Evolutionary conservation across 257 asterid genomes (phyloP).

Genomic region (Verbascum thapsus): DNA sequence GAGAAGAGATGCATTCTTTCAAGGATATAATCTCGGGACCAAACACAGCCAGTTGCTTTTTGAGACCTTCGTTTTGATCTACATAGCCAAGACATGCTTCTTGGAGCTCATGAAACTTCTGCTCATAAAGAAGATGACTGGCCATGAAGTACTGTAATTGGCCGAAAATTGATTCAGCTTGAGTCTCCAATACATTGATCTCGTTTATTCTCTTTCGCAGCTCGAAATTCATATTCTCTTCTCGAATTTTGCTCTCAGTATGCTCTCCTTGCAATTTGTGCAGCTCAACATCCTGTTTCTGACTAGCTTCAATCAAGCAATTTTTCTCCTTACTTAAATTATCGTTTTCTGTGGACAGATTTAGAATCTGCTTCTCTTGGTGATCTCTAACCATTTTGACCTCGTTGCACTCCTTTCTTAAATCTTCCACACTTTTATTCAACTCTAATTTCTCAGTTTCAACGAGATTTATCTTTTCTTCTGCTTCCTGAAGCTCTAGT

Average conservation of each 20-base stretch:
- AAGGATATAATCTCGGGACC: slow-evolving; percentile 65
- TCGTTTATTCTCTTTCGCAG: slow-evolving; percentile 49
- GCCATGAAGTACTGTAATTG: slow-evolving; percentile 61
- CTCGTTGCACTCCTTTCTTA: slow-evolving; percentile 39
- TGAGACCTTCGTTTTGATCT: slow-evolving; percentile 57
- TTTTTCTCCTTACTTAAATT: slow-evolving; percentile 45
- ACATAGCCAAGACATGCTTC: too few relatives aligned
- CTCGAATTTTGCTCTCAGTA: slow-evolving; percentile 42
- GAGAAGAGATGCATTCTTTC: slow-evolving; percentile 66
- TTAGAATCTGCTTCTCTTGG: slow-evolving; percentile 46
- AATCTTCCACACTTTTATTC: slow-evolving; percentile 39
- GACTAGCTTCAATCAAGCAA: slow-evolving; percentile 43
- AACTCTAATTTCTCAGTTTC: slow-evolving; percentile 52
- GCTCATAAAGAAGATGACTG: slow-evolving; percentile 64
- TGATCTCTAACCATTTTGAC: slow-evolving; percentile 37
- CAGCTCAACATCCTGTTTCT: slow-evolving; percentile 43
- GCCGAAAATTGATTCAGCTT: slow-evolving; percentile 51
- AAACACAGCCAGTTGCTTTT: slow-evolving; percentile 57
- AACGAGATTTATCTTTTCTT: too few relatives aligned
- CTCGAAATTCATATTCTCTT: slow-evolving; percentile 51
- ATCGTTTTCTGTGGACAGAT: slow-evolving; percentile 44
- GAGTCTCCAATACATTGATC: slow-evolving; percentile 55
- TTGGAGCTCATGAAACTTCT: slow-evolving; percentile 67
- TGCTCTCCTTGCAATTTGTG: slow-evolving; percentile 43
- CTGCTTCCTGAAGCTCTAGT: slow-evolving; percentile 45